Evolutionary conservation across 2,329 filamentous ascomycete species (phyloP).

Genomic region (Paramyrothecium sp.): DNA sequence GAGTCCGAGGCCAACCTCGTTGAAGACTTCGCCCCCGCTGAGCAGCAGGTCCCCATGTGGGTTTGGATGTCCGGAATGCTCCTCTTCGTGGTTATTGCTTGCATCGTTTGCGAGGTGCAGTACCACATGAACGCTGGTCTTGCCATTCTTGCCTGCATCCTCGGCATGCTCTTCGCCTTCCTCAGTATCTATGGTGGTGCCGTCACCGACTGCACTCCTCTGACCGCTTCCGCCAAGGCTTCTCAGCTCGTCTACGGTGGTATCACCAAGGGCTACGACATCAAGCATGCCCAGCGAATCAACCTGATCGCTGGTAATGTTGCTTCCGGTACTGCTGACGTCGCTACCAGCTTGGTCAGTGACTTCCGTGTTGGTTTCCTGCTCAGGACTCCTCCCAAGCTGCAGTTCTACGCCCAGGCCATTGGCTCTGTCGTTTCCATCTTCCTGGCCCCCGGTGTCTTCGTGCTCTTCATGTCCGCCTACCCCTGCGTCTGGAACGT

Average conservation of each 20-base stretch:
- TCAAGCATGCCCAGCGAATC: constrained; percentile 56
- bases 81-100: constrained; percentile 49
- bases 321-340: constrained; percentile 54
- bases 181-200: constrained; percentile 48
- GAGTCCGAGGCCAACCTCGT: constrained; percentile 27
- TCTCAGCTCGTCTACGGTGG: constrained; percentile 68
- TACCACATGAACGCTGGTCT: constrained; percentile 57
- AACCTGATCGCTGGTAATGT: constrained; percentile 64
- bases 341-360: constrained; percentile 51
- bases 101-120: constrained; percentile 48
- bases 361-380: constrained; percentile 71
- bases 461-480: constrained; percentile 65
- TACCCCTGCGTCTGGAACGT: constrained; percentile 65
- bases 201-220: constrained; percentile 58
- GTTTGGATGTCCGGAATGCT: constrained; percentile 48
- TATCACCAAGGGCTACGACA: constrained; percentile 53
- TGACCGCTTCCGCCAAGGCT: constrained; percentile 67
- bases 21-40: constrained; percentile 37
- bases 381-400: constrained; percentile 60
- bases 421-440: constrained; percentile 62
- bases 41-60: constrained; percentile 51
- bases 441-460: constrained; percentile 65
- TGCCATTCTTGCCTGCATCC: constrained; percentile 51
- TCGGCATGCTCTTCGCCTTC: constrained; percentile 59
- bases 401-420: constrained; percentile 66